Evolutionary conservation across 345 rosid species (phyloP), one percentile per base, ranked within the genome.

Genomic region (Boechera divaricarpa): DNA sequence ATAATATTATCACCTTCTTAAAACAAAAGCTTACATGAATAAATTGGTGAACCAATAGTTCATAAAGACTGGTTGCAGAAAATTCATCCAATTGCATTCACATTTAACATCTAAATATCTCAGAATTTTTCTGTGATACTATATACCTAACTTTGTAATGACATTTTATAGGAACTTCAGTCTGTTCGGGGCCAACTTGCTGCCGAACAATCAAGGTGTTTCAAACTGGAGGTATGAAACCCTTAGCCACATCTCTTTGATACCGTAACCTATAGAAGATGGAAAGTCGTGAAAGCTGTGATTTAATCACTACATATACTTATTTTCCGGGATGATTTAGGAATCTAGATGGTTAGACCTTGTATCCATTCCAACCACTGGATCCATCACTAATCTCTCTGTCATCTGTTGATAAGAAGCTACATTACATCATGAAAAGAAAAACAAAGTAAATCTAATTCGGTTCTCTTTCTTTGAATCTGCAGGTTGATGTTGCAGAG

Each of bases 401-500:
- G 51, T 60, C 68, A 73, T 63, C 7, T 44, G 18, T 26, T 24
- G 67, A 62, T 41, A 12, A 18, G 16, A 58, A 33, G 36, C 7
- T 51, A 35, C 13, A 31, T 28, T 4, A 4, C 15, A 48, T 66
- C 66, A 35, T n/a, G 15, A 15, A 47, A 65, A 35, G 15, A 6
- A 47, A 54, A 54, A 18, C 39, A 16, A 51, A 47, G 8, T 24
- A 16, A 69, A 53, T 28, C 21, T 42, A 54, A 42, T 47, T 53
- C 1, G 24, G 38, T 10, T 33, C 12, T 49, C 51, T n/a, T 39
- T 51, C 5, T 53, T 31, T 80, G 66, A 70, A 74, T 44, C 32
- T 60, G 79, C 86, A 96, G 99, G 99, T 96, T 67, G 98, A 96
- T 39, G 98, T 96, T 55, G 99, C 98, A 2, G 99, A 96, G 81